These are phyloP conservation scores for Colletotrichum sojae DNA, from an alignment of 2,329 filamentous ascomycete genomes.

Conservation along the genomic window DNA sequence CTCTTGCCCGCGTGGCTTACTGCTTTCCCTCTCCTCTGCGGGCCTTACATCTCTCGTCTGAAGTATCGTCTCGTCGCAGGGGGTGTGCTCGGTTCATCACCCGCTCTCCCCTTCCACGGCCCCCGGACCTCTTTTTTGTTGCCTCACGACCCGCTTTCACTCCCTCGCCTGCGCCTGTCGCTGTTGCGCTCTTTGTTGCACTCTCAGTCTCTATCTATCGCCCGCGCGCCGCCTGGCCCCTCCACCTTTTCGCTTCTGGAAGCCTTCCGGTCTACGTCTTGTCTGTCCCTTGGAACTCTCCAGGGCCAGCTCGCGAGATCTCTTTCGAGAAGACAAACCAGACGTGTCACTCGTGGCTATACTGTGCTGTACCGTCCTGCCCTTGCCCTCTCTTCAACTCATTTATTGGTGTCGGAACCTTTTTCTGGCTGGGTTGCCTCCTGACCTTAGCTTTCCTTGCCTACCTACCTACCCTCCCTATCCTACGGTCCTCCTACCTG, in stretches of 20 bases:
- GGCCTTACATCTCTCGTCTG: constrained; percentile 29
- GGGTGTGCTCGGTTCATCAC: constrained; percentile 38
- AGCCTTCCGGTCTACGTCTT: constrained; percentile 14
- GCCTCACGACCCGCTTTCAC: constrained; percentile 29
- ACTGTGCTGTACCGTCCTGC: neutral
- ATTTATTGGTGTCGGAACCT: neutral
- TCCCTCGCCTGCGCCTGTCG: neutral
- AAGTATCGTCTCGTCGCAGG: constrained; percentile 34
- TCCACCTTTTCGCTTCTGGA: constrained; percentile 23
- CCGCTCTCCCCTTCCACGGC: constrained; percentile 25
- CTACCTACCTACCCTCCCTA: too few relatives aligned
- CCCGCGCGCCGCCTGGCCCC: neutral
- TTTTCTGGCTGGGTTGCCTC: neutral
- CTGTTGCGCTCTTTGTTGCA: neutral
- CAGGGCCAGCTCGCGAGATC: neutral
- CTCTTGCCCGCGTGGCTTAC: constrained; percentile 17
- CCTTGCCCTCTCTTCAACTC: constrained; percentile 8
- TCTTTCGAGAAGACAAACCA: constrained; percentile 27
- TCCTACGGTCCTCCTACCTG: neutral
- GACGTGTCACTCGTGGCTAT: neutral
- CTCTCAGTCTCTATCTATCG: neutral
- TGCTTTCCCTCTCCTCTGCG: constrained; percentile 4
- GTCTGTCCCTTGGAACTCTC: constrained; percentile 24
- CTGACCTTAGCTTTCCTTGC: neutral
- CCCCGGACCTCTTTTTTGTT: constrained; percentile 23